Evolutionary conservation across 192 early-diverging fungal species (phyloP).

Genomic region (Backusella mclennaniae): DNA sequence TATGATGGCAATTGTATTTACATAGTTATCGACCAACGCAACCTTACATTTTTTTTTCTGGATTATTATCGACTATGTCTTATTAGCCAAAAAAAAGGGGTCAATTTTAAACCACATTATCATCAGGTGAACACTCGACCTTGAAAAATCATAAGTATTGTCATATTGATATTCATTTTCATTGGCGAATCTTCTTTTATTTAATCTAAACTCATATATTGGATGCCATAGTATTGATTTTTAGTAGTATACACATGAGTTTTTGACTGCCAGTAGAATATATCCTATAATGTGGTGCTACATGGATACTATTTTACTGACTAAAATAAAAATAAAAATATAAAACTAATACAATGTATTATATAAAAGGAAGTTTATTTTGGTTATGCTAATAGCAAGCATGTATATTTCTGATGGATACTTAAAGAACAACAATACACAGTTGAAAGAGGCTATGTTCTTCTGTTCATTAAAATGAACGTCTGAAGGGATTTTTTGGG

Average conservation of each 20-base stretch:
- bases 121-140: neutral
- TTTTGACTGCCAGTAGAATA: neutral
- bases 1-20: neutral
- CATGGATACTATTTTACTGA: neutral
- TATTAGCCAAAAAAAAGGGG: neutral
- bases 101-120: neutral
- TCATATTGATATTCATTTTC: neutral
- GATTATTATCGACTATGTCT: neutral
- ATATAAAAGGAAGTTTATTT: neutral
- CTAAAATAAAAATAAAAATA: too few relatives aligned
- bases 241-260: neutral
- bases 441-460: neutral
- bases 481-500: neutral
- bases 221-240: neutral
- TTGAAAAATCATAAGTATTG: neutral
- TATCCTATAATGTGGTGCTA: neutral
- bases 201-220: neutral
- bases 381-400: neutral
- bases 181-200: too few relatives aligned
- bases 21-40: neutral
- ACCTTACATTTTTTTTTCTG: neutral
- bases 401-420: neutral
- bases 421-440: neutral
- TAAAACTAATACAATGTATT: neutral
- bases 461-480: neutral